Base-by-base conservation (phyloP, 371 early-diverging fungal species). In the Apophysomyces trapeziformis region DNA sequence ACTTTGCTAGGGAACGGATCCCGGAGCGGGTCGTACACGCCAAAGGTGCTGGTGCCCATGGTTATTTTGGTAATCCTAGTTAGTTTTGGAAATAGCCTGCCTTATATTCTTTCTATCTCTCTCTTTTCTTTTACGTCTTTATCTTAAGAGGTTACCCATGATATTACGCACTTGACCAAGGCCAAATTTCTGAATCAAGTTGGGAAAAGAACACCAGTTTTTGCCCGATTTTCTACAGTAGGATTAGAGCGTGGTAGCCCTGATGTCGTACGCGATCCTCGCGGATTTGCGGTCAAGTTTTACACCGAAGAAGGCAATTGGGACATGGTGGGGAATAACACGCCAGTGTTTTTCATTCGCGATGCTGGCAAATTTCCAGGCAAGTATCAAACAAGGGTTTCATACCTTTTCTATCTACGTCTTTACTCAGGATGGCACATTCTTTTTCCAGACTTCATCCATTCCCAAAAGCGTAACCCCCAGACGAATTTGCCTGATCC, bases 1-100 rank as follows among this genome's bases (percentile, higher is more conserved):
- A 91, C 78, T 93, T 93, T 83, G 92, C 93, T 79, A 89, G 89
- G 64, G 93, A 93, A 76, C 87, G 93, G 64, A 87, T 90, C 60
- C 93, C 93, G 35, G 92, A 93, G 68, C 89, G 93, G 68, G 93
- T 93, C 60, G 92, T 93, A 60, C 92, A 93, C 67, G 93, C 93
- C 78, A 90, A 90, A 70, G 93, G 93, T 38, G 90, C 89, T 64
- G 93, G 92, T 63, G 92, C 93, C 58, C 92, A 91, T 70, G 94
- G 94, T 57, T 81, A 87, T 75, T 92, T 93, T 78, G 89, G 87
- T 86, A 77, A 54, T 26, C 32, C 32, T 26, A 26, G 32, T 26
- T 26, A 26, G 32, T 26, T 26, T 26, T 26, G 32, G 32, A 26
- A 26, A 26, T 26, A 26, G 32, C 32, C 32, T 26, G 32, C 32